Evolutionary conservation across 23 red algal species (phyloP), one percentile per base, ranked within the genome.

Genomic region (Chondrus crispus): DNA sequence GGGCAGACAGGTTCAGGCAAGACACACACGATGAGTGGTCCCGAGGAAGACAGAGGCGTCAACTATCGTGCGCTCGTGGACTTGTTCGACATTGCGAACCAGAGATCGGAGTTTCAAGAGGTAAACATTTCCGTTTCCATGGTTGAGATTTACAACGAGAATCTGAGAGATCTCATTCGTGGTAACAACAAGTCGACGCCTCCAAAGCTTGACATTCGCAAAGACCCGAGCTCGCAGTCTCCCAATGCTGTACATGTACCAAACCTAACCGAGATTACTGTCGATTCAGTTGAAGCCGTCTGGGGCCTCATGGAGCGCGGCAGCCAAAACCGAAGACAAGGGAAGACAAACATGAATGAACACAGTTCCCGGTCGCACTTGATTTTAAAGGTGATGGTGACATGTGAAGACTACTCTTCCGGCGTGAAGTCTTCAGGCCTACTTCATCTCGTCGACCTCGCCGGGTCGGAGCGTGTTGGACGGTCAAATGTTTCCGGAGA

Each of bases 101-200:
- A 98, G 35, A 86, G 93, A 22, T 68, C 80, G 14, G 92, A 95
- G 20, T 81, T 82, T 58, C 80, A 88, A 9, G 54, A 88, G 30
- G 74, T 89, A 51, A 36, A 66, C 26, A 94, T 99, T 38, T 85
- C 93, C 37, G 91, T 96, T 30, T 93, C 88, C 18, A 94, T 99
- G 54, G 16, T 99, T 70, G 97, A 99, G 68, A 96, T 99, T 44
- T 99, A 99, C 91, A 99, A 99, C 62, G 97, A 99, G 50, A 70
- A 62, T 45, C 68, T 99, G 12, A 90, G 93, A 36, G 97, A 99
- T 81, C 76, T 99, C 40, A 93, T 99, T 46, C 60, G 64, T 38
- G 72, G 10, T 9, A 37, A 64, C 53, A 68, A 90, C 48, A 38
- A 24, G 37, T 4, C 87, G 62, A 24, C 38, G 37, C 26, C 71